phyloP scores from a whole-genome alignment of 257 asterid species.

The Nemophila menziesii region DNA sequence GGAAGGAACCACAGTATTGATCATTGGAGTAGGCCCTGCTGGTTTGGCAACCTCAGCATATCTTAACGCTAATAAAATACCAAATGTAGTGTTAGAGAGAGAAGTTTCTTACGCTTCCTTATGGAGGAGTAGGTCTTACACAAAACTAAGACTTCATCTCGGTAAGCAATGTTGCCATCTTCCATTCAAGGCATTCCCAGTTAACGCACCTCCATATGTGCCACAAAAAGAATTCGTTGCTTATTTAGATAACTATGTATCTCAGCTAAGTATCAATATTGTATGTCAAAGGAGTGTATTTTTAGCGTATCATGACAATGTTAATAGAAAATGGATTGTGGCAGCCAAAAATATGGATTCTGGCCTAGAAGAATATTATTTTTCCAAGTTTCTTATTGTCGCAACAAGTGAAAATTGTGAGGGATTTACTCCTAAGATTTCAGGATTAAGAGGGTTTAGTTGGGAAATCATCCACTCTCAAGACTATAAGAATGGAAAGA shows the following conservation, averaged over 20 bases:
- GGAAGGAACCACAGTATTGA: slow-evolving; percentile 15
- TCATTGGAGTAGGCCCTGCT: slow-evolving; percentile 49
- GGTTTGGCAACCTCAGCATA: slow-evolving; percentile 53
- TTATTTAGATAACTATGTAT: slow-evolving; percentile 31
- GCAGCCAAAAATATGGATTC: slow-evolving; percentile 1
- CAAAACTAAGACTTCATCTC: slow-evolving; percentile 40
- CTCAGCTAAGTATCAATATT: slow-evolving; percentile 16
- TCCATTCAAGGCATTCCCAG: slow-evolving; percentile 36
- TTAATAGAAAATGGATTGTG: slow-evolving; percentile 19
- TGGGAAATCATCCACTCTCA: slow-evolving; percentile 36
- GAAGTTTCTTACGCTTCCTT: slow-evolving; percentile 48
- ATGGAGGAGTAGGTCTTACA: slow-evolving; percentile 45
- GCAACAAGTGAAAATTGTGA: slow-evolving; percentile 45
- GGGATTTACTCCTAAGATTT: slow-evolving; percentile 22
- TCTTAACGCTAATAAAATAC: slow-evolving; percentile 21
- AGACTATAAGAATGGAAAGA: slow-evolving; percentile 20
- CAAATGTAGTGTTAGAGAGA: slow-evolving; percentile 40
- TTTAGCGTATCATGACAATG: slow-evolving; percentile 13
- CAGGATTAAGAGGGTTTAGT: slow-evolving; percentile 21
- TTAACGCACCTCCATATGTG: slow-evolving; percentile 24
- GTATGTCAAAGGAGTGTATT: slow-evolving; percentile 10
- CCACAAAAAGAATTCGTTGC: slow-evolving; percentile 24
- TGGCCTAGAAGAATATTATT: slow-evolving; percentile 14
- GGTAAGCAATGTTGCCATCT: slow-evolving; percentile 42
- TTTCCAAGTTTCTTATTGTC: slow-evolving; percentile 27